Evolutionary conservation across 352 stramenopile genomes (phyloP).

Genomic region (Globisporangium middletonii): DNA sequence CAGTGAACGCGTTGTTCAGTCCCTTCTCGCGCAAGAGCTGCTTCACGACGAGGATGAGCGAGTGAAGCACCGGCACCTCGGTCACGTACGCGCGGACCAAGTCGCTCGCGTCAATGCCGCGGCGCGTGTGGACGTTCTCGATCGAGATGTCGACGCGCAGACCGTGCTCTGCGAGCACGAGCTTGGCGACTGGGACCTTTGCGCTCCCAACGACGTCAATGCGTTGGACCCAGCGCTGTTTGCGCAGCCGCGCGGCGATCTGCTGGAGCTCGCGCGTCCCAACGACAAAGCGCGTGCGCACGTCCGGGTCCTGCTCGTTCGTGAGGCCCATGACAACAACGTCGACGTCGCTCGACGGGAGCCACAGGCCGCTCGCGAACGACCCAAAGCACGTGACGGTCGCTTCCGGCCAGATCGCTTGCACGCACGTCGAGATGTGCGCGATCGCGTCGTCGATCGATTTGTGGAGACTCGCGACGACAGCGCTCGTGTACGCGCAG

Average conservation of each 20-base stretch:
- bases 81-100: slow-evolving; percentile 73
- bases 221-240: slow-evolving; percentile 67
- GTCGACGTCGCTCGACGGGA: slow-evolving; percentile 86
- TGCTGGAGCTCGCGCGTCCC: slow-evolving; percentile 52
- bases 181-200: slow-evolving; percentile 84
- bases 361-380: slow-evolving; percentile 83
- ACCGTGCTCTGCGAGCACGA: slow-evolving; percentile 50
- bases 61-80: slow-evolving; percentile 60
- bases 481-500: slow-evolving; percentile 50
- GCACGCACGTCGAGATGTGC: slow-evolving; percentile 56
- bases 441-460: slow-evolving; percentile 70
- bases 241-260: slow-evolving; percentile 38
- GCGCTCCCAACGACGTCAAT: slow-evolving; percentile 79
- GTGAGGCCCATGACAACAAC: slow-evolving; percentile 78
- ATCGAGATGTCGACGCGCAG: slow-evolving; percentile 87
- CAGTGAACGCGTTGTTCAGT: slow-evolving; percentile 88
- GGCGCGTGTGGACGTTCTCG: slow-evolving; percentile 73
- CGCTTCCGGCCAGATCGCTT: slow-evolving; percentile 71
- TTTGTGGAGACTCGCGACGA: slow-evolving; percentile 43
- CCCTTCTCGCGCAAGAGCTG: slow-evolving; percentile 84
- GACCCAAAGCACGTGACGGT: slow-evolving; percentile 76
- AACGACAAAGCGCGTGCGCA: slow-evolving; percentile 41
- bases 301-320: slow-evolving; percentile 26
- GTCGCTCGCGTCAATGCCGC: slow-evolving; percentile 79
- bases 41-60: slow-evolving; percentile 82